Evolutionary conservation across 202 grass and related monocot species (phyloP), one percentile per base, ranked within the genome.

Genomic region (Carex arenaria): DNA sequence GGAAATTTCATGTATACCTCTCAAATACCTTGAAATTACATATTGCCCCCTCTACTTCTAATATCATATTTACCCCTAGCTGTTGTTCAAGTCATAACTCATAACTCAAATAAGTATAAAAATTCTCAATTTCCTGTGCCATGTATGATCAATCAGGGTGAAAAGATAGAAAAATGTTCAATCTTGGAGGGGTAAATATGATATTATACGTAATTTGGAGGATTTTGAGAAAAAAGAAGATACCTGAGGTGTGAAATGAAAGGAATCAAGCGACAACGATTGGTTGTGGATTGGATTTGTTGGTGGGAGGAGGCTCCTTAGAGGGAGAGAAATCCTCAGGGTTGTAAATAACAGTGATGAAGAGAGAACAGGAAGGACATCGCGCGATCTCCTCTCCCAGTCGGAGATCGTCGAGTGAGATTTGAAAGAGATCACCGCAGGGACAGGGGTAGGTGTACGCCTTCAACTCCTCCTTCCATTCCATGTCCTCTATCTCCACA

Each of bases 401-500:
- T 72, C 95, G 91, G 86, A 98, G 95, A 82, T 98, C 95, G 61
- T 90, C 91, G 56, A 89, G 89, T 14, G 95, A 90, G 80, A 98
- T 98, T 85, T 95, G 91, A 84, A 98, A 98, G 59, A 98, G 87
- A 74, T 98, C 95, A 31, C 95, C 95, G 85, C 95, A 98, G 47
- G 95, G 95, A 85, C 95, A 95, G 30, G 90, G 95, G 90, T 98
- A 98, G 73, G 95, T 95, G 88, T 93, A 98, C 40, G 91, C 89
- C 72, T 76, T 80, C 8, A 95, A 87, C 68, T 98, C 91, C 55
- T 85, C 88, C 84, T 20, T 89, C 95, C 95, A 98, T 82, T 98
- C 95, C 95, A 98, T 95, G 78, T 98, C 95, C 91, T 98, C 95
- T 89, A 98, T 95, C 88, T 98, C 95, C 80, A 98, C 95, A 36